These are phyloP conservation scores for Rhizopus delemar DNA, from an alignment of 371 early-diverging fungal species.

Conservation along the genomic window DNA sequence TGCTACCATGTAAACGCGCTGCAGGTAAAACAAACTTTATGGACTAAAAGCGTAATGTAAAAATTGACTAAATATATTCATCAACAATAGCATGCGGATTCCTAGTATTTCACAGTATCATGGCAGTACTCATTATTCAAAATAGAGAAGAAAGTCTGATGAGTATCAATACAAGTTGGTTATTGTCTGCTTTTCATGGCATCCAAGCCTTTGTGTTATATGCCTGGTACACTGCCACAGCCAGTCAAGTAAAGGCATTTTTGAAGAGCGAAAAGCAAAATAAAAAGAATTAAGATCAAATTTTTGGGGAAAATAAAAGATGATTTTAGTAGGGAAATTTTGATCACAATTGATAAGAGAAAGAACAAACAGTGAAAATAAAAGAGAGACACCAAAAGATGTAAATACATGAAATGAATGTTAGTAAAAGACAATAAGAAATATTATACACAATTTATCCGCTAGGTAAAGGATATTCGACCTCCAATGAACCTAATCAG, in stretches of 20 bases:
- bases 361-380: no score
- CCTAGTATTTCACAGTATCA: conserved; percentile 37
- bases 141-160: conserved; percentile 31
- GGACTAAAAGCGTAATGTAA: background rate
- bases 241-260: conserved; percentile 41
- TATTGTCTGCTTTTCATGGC: conserved; percentile 25
- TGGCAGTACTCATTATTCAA: conserved; percentile 32
- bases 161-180: conserved; percentile 15
- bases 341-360: no score
- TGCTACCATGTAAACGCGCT: conserved; percentile 50
- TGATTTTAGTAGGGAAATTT: no score
- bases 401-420: no score
- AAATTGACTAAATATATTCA: background rate
- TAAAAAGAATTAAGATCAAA: background rate
- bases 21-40: conserved; percentile 26
- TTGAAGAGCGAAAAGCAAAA: conserved; percentile 10
- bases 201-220: conserved; percentile 31
- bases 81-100: conserved; percentile 32
- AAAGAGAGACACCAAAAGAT: no score
- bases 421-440: no score
- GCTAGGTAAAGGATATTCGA: no score
- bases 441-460: no score
- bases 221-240: conserved; percentile 46
- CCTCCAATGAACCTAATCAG: no score
- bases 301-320: no score